These are phyloP conservation scores for Phytophthora macrochlamydospora DNA, from an alignment of 352 stramenopile species.

Conservation along the genomic window DNA sequence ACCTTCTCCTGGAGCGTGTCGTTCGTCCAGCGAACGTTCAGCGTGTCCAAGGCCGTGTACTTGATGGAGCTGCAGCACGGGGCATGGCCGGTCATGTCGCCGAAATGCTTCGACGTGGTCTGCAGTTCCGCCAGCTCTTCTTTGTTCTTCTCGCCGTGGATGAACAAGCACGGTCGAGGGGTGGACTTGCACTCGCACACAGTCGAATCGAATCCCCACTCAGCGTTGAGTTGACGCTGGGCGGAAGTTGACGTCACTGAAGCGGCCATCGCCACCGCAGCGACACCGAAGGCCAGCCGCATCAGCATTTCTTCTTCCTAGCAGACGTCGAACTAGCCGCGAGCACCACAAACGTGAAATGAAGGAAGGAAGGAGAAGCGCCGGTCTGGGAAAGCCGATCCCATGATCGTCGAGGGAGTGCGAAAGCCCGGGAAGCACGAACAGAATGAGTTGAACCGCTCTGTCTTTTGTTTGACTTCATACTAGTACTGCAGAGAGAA, in stretches of 20 bases:
- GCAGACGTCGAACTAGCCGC: conserved; percentile 5
- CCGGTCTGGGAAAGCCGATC: conserved; percentile 11
- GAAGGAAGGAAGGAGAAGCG: background rate
- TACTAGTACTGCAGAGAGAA: no score
- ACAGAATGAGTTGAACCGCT: background rate
- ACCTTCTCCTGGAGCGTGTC: conserved; percentile 37
- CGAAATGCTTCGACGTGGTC: conserved; percentile 30
- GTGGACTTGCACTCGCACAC: conserved; percentile 37
- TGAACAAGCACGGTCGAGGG: conserved; percentile 48
- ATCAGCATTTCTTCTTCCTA: conserved; percentile 16
- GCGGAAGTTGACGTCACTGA: conserved; percentile 5
- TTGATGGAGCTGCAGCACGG: conserved; percentile 51
- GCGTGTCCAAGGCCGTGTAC: conserved; percentile 44
- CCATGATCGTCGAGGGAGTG: conserved; percentile 15
- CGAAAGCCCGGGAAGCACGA: background rate
- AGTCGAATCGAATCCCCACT: conserved; percentile 27
- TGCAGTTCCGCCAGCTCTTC: conserved; percentile 26
- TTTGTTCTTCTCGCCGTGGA: conserved; percentile 38
- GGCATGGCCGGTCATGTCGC: conserved; percentile 35
- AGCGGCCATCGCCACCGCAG: conserved; percentile 12
- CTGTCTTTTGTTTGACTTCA: background rate
- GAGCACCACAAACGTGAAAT: conserved; percentile 18
- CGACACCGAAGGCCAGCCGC: conserved; percentile 7
- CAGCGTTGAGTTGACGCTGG: conserved; percentile 4
- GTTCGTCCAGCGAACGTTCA: conserved; percentile 37